A percentile compares a stretch with the other conserved stretches of the same genome.
Conservation (phyloP, 495 filamentous ascomycete genomes). For the Talaromyces proteolyticus region DNA sequence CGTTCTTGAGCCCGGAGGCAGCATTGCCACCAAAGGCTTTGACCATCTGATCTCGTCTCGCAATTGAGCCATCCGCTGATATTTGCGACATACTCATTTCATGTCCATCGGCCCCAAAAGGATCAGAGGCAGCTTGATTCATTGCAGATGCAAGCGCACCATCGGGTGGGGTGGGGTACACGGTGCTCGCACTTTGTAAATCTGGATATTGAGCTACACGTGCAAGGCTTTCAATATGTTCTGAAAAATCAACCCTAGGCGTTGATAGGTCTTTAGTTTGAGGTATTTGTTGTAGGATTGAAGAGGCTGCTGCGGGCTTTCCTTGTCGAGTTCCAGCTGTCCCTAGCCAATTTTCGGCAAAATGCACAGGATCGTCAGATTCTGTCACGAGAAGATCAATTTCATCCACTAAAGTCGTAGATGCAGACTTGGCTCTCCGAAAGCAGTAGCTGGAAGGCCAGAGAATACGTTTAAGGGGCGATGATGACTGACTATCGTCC, state of each 20-base stretch:
- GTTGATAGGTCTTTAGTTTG: slow-evolving; percentile 22
- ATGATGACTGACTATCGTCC: slow-evolving; percentile 26
- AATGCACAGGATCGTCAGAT: slow-evolving; percentile 53
- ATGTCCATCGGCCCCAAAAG: slow-evolving; percentile 9
- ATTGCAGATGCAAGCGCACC: slow-evolving; percentile 44
- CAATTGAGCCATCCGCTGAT: slow-evolving; percentile 24
- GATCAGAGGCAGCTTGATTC: slow-evolving; percentile 17
- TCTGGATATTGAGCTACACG: slow-evolving; percentile 46
- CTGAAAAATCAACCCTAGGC: slow-evolving; percentile 15
- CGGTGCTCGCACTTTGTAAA: slow-evolving; percentile 49
- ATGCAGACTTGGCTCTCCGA: slow-evolving; percentile 22
- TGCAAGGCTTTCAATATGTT: slow-evolving; percentile 39
- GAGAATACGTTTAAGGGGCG: slow-evolving; percentile 39
- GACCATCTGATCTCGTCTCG: slow-evolving; percentile 10
- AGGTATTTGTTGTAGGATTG: slow-evolving; percentile 29
- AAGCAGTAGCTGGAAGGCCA: slow-evolving; percentile 47
- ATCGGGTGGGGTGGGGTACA: slow-evolving; percentile 89
- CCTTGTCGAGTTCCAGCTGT: slow-evolving; percentile 21
- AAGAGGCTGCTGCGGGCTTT: slow-evolving; percentile 18
- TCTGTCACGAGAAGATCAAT: slow-evolving; percentile 2
- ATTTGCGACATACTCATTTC: slow-evolving; percentile 21
- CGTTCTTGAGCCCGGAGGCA: slow-evolving; percentile 15
- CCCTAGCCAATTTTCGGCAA: slow-evolving; percentile 64
- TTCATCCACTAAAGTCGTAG: slow-evolving; percentile 10
- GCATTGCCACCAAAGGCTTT: slow-evolving; percentile 13